These are phyloP conservation scores for Phaeomoniella chlamydospora DNA, from an alignment of 2,329 filamentous ascomycete genomes.

Conservation along the genomic window DNA sequence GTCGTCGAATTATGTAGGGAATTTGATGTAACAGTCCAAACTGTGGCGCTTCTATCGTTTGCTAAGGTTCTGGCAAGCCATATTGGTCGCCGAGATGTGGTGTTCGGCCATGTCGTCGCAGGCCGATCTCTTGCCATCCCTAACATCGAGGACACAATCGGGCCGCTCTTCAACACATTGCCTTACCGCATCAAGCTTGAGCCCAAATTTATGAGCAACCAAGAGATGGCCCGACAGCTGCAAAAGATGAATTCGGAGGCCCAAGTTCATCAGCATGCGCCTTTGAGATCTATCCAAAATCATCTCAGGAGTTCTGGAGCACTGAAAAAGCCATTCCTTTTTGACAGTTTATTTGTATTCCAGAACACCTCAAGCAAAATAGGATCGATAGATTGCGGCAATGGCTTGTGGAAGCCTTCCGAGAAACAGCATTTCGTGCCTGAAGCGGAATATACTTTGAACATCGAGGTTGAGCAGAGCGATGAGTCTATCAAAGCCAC, in stretches of 20 bases:
- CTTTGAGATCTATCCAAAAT: not conserved
- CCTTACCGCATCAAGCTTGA: constrained; percentile 50
- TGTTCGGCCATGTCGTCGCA: constrained; percentile 76
- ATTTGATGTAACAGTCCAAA: not conserved
- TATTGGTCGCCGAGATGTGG: constrained; percentile 45
- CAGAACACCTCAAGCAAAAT: not conserved
- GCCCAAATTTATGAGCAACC: not conserved
- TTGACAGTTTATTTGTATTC: not conserved
- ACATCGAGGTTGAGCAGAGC: not conserved
- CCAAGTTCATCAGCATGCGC: not conserved
- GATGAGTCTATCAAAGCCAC: not conserved
- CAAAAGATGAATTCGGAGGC: not conserved
- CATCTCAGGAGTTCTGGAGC: not conserved
- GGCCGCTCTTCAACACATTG: constrained; percentile 84
- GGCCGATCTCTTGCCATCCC: constrained; percentile 56
- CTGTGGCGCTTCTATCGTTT: not conserved
- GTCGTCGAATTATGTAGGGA: not conserved
- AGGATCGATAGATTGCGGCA: not conserved
- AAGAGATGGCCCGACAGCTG: not conserved
- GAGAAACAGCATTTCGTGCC: not conserved
- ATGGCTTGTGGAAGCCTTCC: not conserved
- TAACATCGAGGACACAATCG: constrained; percentile 56
- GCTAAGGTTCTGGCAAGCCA: not conserved
- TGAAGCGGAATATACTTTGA: not conserved
- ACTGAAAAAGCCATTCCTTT: not conserved